phyloP scores from a whole-genome alignment of 805 yeast genomes.

The Clavispora fructus region DNA sequence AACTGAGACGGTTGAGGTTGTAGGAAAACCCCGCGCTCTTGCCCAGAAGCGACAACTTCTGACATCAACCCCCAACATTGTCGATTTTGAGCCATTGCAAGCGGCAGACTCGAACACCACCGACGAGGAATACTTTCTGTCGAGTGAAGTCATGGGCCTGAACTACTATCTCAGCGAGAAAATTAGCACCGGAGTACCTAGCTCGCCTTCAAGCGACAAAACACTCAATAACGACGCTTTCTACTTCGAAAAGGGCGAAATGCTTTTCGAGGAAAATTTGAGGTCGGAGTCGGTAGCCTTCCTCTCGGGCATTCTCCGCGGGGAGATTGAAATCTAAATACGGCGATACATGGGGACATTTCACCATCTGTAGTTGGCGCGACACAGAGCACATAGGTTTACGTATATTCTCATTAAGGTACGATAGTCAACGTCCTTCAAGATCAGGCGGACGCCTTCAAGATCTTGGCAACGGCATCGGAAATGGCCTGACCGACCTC shows the following conservation, averaged over 20 bases:
- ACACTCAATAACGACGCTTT: conserved; percentile 10
- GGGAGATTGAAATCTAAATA: conserved; percentile 11
- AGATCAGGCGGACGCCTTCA: conserved; percentile 18
- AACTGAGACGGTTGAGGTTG: background rate
- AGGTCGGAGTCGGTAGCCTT: conserved; percentile 27
- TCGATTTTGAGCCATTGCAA: background rate
- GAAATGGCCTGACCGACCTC: conserved; percentile 96
- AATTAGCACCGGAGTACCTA: background rate
- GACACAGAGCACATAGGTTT: background rate
- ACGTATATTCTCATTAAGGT: background rate
- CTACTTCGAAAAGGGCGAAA: background rate
- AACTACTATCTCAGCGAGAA: background rate
- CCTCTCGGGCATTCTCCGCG: conserved; percentile 28
- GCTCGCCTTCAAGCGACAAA: conserved; percentile 13
- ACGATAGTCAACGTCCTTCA: background rate
- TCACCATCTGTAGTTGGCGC: too few species aligned
- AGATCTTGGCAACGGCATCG: conserved; percentile 55
- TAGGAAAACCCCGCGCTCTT: background rate
- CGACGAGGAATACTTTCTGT: conserved; percentile 28
- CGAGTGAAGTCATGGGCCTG: conserved; percentile 8
- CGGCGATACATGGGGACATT: too few species aligned
- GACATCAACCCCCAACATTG: background rate
- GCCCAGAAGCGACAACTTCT: background rate
- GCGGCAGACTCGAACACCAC: conserved; percentile 13
- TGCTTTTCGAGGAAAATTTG: conserved; percentile 1